These are phyloP conservation scores for Phytophthora colocasiae DNA, from an alignment of 352 stramenopile species.

Conservation along the genomic window DNA sequence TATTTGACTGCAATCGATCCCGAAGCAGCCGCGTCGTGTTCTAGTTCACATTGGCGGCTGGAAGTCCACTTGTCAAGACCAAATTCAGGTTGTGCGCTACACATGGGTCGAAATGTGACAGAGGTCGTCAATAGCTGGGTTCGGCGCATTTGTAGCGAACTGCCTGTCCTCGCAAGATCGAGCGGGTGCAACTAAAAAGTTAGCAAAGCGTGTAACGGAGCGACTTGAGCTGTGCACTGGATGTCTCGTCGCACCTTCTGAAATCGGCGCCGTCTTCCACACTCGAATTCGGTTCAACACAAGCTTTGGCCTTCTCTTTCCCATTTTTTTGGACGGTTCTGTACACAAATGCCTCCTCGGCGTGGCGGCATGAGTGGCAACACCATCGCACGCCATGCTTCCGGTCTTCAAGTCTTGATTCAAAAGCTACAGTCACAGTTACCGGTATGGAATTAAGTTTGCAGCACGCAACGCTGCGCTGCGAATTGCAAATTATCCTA, in stretches of 20 bases:
- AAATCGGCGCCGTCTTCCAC: constrained; percentile 1
- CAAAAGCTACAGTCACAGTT: background rate
- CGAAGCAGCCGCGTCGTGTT: background rate
- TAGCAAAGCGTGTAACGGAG: constrained; percentile 12
- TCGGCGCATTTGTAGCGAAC: too few species aligned
- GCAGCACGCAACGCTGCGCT: background rate
- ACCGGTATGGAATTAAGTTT: too few species aligned
- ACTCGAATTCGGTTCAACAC: constrained; percentile 8
- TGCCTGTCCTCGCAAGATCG: constrained; percentile 10
- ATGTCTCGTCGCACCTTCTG: constrained; percentile 13
- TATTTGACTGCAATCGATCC: too few species aligned
- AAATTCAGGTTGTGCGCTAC: too few species aligned
- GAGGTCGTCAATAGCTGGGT: background rate
- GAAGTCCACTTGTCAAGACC: background rate
- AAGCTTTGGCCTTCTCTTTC: constrained; percentile 14
- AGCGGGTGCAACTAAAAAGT: constrained; percentile 6
- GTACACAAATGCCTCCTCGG: constrained; percentile 19
- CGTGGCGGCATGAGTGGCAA: constrained; percentile 4
- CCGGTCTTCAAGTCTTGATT: constrained; percentile 1
- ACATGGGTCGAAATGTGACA: constrained; percentile 1
- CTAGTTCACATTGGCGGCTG: background rate
- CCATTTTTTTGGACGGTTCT: constrained; percentile 12
- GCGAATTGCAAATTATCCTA: constrained; percentile 12
- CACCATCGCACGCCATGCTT: background rate
- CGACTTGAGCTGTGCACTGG: constrained; percentile 7